A percentile compares a stretch with the other conserved stretches of the same genome.
phyloP scores from a whole-genome alignment of 2,329 filamentous ascomycete genomes.

The Keithomyces neogunnii region DNA sequence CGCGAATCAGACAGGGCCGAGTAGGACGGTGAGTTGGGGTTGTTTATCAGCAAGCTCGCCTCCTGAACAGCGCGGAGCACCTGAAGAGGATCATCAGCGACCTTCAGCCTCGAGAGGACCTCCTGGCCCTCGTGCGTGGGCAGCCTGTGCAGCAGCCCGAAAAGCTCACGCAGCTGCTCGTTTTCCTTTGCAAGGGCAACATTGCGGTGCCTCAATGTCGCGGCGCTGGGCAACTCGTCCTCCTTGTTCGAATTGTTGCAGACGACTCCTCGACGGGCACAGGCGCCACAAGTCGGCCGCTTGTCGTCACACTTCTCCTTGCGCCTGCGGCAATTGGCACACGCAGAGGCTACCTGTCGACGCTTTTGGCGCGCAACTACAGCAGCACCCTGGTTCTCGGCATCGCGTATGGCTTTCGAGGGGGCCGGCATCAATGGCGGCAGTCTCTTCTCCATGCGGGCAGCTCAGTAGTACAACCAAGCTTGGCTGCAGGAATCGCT shows the following conservation, averaged over 20 bases:
- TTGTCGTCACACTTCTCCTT: conserved; percentile 8
- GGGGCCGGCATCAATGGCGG: conserved; percentile 2
- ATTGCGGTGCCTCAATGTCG: conserved; percentile 3
- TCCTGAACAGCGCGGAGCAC: conserved; percentile 4
- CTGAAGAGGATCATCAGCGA: conserved; percentile 5
- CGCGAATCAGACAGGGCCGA: neutral
- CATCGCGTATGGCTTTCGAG: neutral
- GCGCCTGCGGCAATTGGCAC: conserved; percentile 5
- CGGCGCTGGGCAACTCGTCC: neutral
- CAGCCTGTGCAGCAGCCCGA: conserved; percentile 4
- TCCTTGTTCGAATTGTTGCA: conserved; percentile 5
- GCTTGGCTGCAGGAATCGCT: no score
- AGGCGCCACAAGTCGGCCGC: conserved; percentile 6
- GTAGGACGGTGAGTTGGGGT: neutral
- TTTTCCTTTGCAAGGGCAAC: conserved; percentile 9
- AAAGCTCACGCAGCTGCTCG: conserved; percentile 10
- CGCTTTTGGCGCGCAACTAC: conserved; percentile 3
- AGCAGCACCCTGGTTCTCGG: neutral
- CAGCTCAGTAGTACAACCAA: no score
- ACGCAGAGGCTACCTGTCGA: conserved; percentile 5
- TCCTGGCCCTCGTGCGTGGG: conserved; percentile 5
- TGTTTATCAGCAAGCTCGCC: neutral
- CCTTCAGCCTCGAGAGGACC: conserved; percentile 5
- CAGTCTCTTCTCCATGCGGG: neutral
- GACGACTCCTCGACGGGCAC: conserved; percentile 4